Conservation (phyloP, 2,329 filamentous ascomycete species). For the Graphium sp. region DNA sequence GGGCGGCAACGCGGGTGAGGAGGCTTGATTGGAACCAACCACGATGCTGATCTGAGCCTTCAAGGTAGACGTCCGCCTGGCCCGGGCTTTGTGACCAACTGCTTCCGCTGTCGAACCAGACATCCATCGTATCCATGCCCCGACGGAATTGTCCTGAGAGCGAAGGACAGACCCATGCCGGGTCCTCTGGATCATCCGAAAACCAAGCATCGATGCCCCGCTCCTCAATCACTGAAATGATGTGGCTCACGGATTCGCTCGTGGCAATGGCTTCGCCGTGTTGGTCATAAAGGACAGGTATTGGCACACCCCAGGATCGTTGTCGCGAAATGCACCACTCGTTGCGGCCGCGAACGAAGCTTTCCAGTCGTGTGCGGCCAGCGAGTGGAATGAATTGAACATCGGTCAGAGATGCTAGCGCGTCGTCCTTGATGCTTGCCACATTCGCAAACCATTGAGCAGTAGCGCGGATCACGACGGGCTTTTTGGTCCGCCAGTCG, state of each 20-base stretch:
- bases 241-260: conserved; percentile 63
- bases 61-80: conserved; percentile 74
- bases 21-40: conserved; percentile 98
- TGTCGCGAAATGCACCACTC: conserved; percentile 99
- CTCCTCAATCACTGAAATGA: conserved; percentile 60
- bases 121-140: conserved; percentile 93
- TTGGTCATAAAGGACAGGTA: conserved; percentile 71
- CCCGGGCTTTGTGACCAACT: conserved; percentile 55
- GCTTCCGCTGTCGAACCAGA: conserved; percentile 97
- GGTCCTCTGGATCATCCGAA: conserved; percentile 61
- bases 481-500: conserved; percentile 91
- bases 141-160: conserved; percentile 49
- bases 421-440: conserved; percentile 58
- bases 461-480: conserved; percentile 80
- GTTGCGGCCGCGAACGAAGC: conserved; percentile 72
- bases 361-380: conserved; percentile 59
- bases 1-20: conserved; percentile 63
- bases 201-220: conserved; percentile 91
- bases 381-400: conserved; percentile 67
- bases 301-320: conserved; percentile 90
- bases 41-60: conserved; percentile 89
- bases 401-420: conserved; percentile 49
- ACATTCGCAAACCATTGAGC: conserved; percentile 98
- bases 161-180: conserved; percentile 56
- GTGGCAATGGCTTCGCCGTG: conserved; percentile 64